Percentiles rank a stretch among this genome's conserved stretches.
phyloP scores from a whole-genome alignment of 371 early-diverging fungal species.

The Mucor piriformis region DNA sequence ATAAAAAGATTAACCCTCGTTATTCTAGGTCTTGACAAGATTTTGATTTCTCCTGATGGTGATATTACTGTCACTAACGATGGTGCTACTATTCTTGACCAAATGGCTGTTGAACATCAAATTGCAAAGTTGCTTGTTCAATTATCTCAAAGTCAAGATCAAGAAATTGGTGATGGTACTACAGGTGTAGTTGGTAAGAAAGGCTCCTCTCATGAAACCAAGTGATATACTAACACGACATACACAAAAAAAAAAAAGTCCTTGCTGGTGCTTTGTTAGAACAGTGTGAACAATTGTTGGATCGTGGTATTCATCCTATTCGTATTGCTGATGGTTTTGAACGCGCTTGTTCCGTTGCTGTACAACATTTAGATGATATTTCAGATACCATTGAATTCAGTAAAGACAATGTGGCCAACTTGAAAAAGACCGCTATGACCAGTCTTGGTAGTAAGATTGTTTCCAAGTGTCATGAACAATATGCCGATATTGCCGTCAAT shows the following conservation, averaged over 20 bases:
- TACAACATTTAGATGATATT: conserved; percentile 88
- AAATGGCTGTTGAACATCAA: conserved; percentile 99
- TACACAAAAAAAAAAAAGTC: too few species aligned
- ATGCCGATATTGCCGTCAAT: conserved; percentile 97
- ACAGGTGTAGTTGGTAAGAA: conserved; percentile 97
- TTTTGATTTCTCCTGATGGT: conserved; percentile 98
- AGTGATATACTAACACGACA: too few species aligned
- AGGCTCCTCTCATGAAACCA: too few species aligned
- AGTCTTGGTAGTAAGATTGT: conserved; percentile 99
- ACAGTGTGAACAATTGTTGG: conserved; percentile 95
- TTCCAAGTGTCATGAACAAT: conserved; percentile 96
- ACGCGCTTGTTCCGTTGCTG: conserved; percentile 93
- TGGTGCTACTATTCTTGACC: conserved; percentile 99
- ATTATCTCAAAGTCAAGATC: conserved; percentile 98
- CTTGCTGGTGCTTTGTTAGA: conserved; percentile 98
- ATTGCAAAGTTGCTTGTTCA: conserved; percentile 98
- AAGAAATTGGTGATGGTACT: conserved; percentile 99
- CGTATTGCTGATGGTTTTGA: conserved; percentile 99
- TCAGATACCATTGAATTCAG: conserved; percentile 90
- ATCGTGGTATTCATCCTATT: conserved; percentile 99
- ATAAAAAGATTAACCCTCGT: not conserved
- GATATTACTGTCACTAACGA: conserved; percentile 99
- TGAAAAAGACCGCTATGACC: conserved; percentile 98
- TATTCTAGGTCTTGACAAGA: conserved; percentile 94
- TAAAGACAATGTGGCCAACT: conserved; percentile 79